Percentiles rank a stretch among this genome's conserved stretches.
phyloP scores from a whole-genome alignment of 129 eudicot genomes.

The Tanacetum coccineum region DNA sequence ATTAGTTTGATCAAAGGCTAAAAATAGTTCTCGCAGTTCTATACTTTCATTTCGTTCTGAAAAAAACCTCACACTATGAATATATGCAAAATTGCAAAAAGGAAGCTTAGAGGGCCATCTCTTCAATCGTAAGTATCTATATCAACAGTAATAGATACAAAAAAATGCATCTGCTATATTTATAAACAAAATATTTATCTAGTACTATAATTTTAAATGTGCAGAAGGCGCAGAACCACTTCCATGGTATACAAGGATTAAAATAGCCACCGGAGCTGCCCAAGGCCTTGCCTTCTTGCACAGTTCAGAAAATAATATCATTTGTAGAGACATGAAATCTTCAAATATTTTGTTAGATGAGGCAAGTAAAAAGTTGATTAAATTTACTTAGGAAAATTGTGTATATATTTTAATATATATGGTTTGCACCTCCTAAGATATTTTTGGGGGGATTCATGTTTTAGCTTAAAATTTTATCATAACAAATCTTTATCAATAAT shows the following conservation, averaged over 20 bases:
- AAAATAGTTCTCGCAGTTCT: no score
- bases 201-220: not conserved
- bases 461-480: no score
- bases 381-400: not conserved
- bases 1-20: no score
- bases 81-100: no score
- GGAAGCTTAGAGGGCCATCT: slow-evolving; percentile 69
- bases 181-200: not conserved
- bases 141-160: not conserved
- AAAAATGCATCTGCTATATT: not conserved
- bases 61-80: no score
- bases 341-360: slow-evolving; percentile 63
- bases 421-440: not conserved
- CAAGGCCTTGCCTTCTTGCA: slow-evolving; percentile 33
- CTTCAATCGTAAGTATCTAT: slow-evolving; percentile 44
- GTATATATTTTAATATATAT: not conserved
- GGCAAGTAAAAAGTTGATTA: slow-evolving; percentile 26
- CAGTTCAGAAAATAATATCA: slow-evolving; percentile 36
- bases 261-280: slow-evolving; percentile 28
- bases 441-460: not conserved
- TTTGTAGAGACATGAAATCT: slow-evolving; percentile 66
- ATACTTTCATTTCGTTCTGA: no score
- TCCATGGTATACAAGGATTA: slow-evolving; percentile 29
- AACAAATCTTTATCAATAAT: no score
- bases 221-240: slow-evolving; percentile 22